Evolutionary conservation across 768 basidiomycete genomes (phyloP), one percentile per base, ranked within the genome.

Genomic region (Mrakia gelida): DNA sequence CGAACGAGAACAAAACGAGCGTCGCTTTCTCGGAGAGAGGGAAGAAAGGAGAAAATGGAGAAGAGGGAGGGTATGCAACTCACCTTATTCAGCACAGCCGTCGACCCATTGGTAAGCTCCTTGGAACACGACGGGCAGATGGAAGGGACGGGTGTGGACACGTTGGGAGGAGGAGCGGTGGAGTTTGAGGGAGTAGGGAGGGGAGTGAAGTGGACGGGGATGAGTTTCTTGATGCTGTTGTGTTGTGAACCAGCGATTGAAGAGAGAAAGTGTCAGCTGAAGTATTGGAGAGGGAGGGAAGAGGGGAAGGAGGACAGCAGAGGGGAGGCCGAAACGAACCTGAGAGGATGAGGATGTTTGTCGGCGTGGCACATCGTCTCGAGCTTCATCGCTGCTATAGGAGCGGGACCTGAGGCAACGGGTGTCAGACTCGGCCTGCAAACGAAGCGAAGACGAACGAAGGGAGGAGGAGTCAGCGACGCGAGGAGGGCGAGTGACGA

Each of bases 101-200:
- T 73, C 30, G 88, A 86, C 79, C 88, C 93, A 82, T 95, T 96
- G 0, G 93, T 92, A 30, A 98, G 86, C 38, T 86, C 86, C 83
- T 91, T 92, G 85, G 92, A 94, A 86, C 93, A 99, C 52, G 91
- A 92, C 7, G 91, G 94, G 81, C 92, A 97, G 84, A 92, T 92
- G 68, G 13, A 92, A 86, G 80, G 90, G 88, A 73, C 85, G 15
- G 76, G 70, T 15, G 75, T 79, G 18, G 81, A 80, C 21, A 72
- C 52, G 43, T 38, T 38, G 26, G 65, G 61, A 32, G 75, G 56
- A 56, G 81, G 73, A 61, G 82, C 78, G 62, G 80, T 81, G 15
- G 79, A 65, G 38, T 77, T 71, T 32, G 81, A 81, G 34, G 80
- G 72, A 45, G 56, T 70, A 1, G 82, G 75, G 2, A 84, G 82